A percentile compares a stretch with the other conserved stretches of the same genome.
These are phyloP conservation scores for Asterella californica DNA, from an alignment of 225 moss, liverwort and hornwort species.

Conservation along the genomic window DNA sequence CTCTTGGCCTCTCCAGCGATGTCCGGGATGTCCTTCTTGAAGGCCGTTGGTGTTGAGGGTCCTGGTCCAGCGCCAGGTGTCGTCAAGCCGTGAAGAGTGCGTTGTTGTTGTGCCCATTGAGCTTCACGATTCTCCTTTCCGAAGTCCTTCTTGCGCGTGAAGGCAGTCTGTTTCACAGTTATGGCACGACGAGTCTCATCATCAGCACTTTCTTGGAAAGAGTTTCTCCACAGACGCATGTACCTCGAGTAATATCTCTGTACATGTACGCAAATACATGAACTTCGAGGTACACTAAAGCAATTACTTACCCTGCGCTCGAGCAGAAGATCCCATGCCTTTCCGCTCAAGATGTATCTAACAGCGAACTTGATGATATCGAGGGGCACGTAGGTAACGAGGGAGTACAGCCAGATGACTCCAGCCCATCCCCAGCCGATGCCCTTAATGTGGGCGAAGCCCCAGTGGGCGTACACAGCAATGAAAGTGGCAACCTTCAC, in stretches of 20 bases:
- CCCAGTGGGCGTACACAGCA: conserved; percentile 44
- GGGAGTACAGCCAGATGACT: conserved; percentile 39
- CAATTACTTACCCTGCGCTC: conserved; percentile 30
- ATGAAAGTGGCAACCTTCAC: conserved; percentile 43
- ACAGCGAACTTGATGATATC: conserved; percentile 39
- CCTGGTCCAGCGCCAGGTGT: conserved; percentile 44
- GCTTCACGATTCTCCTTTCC: conserved; percentile 86
- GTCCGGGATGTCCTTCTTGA: conserved; percentile 24
- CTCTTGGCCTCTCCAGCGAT: conserved; percentile 44
- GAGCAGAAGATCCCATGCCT: conserved; percentile 66
- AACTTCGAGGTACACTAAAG: not conserved
- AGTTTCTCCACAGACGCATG: not conserved
- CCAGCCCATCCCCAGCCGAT: conserved; percentile 46
- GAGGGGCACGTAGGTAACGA: conserved; percentile 36
- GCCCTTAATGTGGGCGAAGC: conserved; percentile 32
- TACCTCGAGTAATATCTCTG: not conserved
- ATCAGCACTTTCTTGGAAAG: not conserved
- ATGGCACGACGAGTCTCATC: not conserved
- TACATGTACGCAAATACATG: not conserved
- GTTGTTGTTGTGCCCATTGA: conserved; percentile 85
- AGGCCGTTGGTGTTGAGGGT: not conserved
- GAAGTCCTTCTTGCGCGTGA: conserved; percentile 69
- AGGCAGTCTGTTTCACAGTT: conserved; percentile 57
- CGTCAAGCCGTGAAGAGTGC: conserved; percentile 80
- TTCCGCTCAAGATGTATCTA: conserved; percentile 57